phyloP scores from a whole-genome alignment of 176 grass and related monocot genomes.

The Poa pratensis region DNA sequence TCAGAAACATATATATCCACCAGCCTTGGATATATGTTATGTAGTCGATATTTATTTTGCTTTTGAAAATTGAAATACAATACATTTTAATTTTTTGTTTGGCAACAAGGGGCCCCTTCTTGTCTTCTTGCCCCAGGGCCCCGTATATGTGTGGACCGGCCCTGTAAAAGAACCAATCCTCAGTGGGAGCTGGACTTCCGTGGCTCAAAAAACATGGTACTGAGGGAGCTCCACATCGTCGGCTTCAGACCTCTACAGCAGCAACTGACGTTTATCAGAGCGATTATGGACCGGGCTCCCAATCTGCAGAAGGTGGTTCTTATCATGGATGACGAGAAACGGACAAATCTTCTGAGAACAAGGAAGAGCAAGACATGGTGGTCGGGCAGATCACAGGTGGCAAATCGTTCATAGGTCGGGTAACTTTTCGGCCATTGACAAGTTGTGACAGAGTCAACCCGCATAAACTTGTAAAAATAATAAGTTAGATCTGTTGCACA shows the following conservation, averaged over 20 bases:
- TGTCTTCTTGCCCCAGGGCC: too few species aligned
- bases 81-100: too few species aligned
- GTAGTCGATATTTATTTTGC: too few species aligned
- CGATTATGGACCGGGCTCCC: conserved; percentile 10
- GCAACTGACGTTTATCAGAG: conserved; percentile 27
- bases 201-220: neutral
- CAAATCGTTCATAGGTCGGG: neutral
- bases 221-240: conserved; percentile 11
- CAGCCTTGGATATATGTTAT: too few species aligned
- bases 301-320: neutral
- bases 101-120: too few species aligned
- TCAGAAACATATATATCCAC: too few species aligned
- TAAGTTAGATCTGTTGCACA: too few species aligned
- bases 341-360: neutral
- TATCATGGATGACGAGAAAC: neutral
- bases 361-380: neutral
- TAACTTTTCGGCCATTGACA: neutral
- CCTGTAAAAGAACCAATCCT: neutral
- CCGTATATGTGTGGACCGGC: too few species aligned
- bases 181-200: conserved; percentile 8
- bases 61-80: too few species aligned
- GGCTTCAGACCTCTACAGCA: conserved; percentile 34
- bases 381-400: neutral
- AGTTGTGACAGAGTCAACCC: too few species aligned
- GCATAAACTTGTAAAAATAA: too few species aligned